Evolutionary conservation across 805 yeast species (phyloP).

Genomic region (Starmerella ratchasimensis): DNA sequence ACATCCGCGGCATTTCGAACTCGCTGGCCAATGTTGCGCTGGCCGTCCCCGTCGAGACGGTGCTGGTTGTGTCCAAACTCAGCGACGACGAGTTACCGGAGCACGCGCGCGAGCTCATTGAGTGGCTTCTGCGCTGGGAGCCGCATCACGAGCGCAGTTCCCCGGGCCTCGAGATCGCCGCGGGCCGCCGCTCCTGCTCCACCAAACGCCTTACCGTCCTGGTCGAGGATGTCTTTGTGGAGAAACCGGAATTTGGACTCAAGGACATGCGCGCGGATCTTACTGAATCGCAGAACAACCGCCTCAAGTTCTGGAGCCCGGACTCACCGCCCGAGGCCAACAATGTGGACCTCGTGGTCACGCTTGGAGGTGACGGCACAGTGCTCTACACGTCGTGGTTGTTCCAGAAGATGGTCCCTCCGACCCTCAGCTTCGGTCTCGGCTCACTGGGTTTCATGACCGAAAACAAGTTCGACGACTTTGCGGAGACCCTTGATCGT

Average conservation of each 20-base stretch:
- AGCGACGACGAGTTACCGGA: constrained; percentile 18
- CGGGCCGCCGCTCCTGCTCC: constrained; percentile 9
- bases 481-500: constrained; percentile 40
- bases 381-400: constrained; percentile 77
- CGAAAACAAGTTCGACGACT: constrained; percentile 66
- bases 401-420: constrained; percentile 79
- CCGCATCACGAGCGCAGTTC: constrained; percentile 2
- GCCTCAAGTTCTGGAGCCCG: constrained; percentile 57
- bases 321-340: constrained; percentile 32
- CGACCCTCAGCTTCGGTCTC: constrained; percentile 73
- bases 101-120: constrained; percentile 15
- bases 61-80: constrained; percentile 20
- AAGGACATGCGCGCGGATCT: constrained; percentile 36
- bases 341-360: constrained; percentile 60
- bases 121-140: constrained; percentile 21
- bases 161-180: constrained; percentile 8
- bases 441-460: constrained; percentile 92
- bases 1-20: constrained; percentile 22
- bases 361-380: constrained; percentile 96
- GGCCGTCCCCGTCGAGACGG: constrained; percentile 18
- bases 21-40: constrained; percentile 21
- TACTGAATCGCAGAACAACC: constrained; percentile 31
- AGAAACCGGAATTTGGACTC: constrained; percentile 50
- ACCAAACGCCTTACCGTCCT: constrained; percentile 36
- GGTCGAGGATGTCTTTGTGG: constrained; percentile 57